Conservation (phyloP, 805 yeast species). For the Vanderwaltozyma polyspora region DNA sequence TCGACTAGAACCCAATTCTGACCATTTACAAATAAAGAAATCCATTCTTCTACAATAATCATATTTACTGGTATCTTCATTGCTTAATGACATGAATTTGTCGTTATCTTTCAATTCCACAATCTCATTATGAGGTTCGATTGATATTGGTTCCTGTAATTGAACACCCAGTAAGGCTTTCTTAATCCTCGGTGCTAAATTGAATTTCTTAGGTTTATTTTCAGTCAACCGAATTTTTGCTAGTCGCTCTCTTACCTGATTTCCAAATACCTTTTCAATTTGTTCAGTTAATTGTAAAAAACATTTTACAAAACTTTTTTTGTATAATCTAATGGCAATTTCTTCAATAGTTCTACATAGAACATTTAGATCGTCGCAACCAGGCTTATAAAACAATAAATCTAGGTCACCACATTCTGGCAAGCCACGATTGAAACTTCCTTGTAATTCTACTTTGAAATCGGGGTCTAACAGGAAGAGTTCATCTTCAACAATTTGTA, state of each 20-base stretch:
- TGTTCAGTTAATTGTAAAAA: conserved; percentile 13
- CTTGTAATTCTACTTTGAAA: conserved; percentile 19
- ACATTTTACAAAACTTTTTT: conserved; percentile 17
- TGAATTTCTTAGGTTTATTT: not conserved
- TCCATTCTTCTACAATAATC: conserved; percentile 23
- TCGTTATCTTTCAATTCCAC: conserved; percentile 9
- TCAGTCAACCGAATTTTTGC: conserved; percentile 4
- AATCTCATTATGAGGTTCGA: not conserved
- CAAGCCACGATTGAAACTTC: conserved; percentile 22
- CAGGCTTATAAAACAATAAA: conserved; percentile 18
- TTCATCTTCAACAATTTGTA: conserved; percentile 9
- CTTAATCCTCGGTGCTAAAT: not conserved
- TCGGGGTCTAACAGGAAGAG: conserved; percentile 11
- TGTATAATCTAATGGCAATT: conserved; percentile 9
- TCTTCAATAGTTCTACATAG: conserved; percentile 14
- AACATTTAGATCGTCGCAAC: conserved; percentile 16
- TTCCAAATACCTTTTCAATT: conserved; percentile 6
- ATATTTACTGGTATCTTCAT: conserved; percentile 1
- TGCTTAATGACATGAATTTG: conserved; percentile 15
- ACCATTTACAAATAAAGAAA: conserved; percentile 23
- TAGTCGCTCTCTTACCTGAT: conserved; percentile 6
- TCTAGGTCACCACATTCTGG: conserved; percentile 24
- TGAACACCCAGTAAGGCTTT: conserved; percentile 17
- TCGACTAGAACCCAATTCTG: conserved; percentile 24
- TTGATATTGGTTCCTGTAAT: conserved; percentile 1